These are phyloP conservation scores for Boechera retrofracta DNA, from an alignment of 345 rosid species.

Conservation along the genomic window DNA sequence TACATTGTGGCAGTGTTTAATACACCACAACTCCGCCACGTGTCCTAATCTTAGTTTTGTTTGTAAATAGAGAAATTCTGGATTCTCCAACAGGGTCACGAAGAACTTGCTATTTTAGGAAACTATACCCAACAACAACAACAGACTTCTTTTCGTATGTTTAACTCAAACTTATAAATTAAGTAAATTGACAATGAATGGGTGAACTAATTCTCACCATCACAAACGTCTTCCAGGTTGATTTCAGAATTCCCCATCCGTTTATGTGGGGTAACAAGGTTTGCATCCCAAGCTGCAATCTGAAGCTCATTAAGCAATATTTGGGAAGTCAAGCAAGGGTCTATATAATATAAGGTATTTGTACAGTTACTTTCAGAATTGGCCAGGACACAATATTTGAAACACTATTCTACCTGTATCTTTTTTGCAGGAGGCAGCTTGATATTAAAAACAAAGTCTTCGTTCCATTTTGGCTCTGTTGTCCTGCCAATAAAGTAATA, in stretches of 20 bases:
- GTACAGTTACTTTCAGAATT: not conserved
- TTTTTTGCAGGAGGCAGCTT: slow-evolving; percentile 60
- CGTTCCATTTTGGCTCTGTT: slow-evolving; percentile 87
- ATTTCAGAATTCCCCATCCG: slow-evolving; percentile 90
- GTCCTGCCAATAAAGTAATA: slow-evolving; percentile 55
- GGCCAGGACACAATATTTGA: slow-evolving; percentile 4
- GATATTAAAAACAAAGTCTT: slow-evolving; percentile 70
- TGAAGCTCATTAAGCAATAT: slow-evolving; percentile 43
- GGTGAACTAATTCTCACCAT: slow-evolving; percentile 61
- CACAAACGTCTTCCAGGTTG: slow-evolving; percentile 63
- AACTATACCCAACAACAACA: slow-evolving; percentile 15
- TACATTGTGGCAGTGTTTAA: not conserved
- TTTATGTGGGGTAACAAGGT: slow-evolving; percentile 91
- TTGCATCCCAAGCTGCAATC: slow-evolving; percentile 99
- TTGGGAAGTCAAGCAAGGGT: slow-evolving; percentile 24
- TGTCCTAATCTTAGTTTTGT: not conserved
- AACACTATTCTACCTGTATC: slow-evolving; percentile 64
- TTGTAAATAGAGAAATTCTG: not conserved
- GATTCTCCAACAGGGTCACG: slow-evolving; percentile 4
- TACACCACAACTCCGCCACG: not conserved
- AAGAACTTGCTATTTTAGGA: slow-evolving; percentile 1
- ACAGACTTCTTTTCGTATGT: not conserved
- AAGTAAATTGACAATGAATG: not conserved
- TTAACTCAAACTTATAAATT: not conserved
- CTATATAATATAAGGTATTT: slow-evolving; percentile 15